These are phyloP conservation scores for Phytopythium montanum DNA, from an alignment of 352 stramenopile species.

Conservation along the genomic window DNA sequence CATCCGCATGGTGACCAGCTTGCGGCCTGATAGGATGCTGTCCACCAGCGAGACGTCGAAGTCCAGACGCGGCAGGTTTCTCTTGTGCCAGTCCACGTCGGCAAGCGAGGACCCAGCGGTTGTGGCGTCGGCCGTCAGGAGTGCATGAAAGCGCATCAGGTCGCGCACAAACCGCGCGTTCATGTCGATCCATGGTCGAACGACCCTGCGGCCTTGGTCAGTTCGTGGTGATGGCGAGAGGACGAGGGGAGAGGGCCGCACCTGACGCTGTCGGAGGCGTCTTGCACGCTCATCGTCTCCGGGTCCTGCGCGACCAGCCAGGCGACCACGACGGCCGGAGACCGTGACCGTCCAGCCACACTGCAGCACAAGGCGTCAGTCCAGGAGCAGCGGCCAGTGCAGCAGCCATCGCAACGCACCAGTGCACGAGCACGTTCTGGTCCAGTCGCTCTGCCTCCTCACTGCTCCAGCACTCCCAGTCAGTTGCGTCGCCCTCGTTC, in stretches of 20 bases:
- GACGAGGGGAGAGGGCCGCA: slow-evolving; percentile 8
- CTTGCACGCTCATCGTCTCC: slow-evolving; percentile 19
- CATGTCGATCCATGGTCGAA: slow-evolving; percentile 69
- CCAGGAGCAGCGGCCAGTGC: not conserved
- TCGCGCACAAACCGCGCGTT: slow-evolving; percentile 55
- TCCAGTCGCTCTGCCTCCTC: slow-evolving; percentile 21
- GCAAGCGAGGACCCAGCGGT: not conserved
- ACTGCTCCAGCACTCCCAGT: slow-evolving; percentile 12
- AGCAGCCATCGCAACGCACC: slow-evolving; percentile 29
- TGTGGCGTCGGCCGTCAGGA: slow-evolving; percentile 12
- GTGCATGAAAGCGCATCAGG: slow-evolving; percentile 34
- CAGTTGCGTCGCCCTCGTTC: too few species aligned
- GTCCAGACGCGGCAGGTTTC: slow-evolving; percentile 41
- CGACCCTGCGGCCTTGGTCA: slow-evolving; percentile 19
- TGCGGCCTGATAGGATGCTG: slow-evolving; percentile 34
- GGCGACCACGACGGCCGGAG: slow-evolving; percentile 42
- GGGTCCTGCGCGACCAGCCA: slow-evolving; percentile 40
- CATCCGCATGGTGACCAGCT: slow-evolving; percentile 70
- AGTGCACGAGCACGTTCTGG: slow-evolving; percentile 70
- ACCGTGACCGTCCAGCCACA: slow-evolving; percentile 61
- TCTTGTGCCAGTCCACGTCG: not conserved
- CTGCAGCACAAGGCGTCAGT: slow-evolving; percentile 17
- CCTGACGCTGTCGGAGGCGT: slow-evolving; percentile 42
- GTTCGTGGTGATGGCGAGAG: too few species aligned
- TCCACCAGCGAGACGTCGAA: slow-evolving; percentile 46